These are phyloP conservation scores for Cotoneaster glaucophyllus DNA, from an alignment of 306 rosid genomes.

Conservation along the genomic window DNA sequence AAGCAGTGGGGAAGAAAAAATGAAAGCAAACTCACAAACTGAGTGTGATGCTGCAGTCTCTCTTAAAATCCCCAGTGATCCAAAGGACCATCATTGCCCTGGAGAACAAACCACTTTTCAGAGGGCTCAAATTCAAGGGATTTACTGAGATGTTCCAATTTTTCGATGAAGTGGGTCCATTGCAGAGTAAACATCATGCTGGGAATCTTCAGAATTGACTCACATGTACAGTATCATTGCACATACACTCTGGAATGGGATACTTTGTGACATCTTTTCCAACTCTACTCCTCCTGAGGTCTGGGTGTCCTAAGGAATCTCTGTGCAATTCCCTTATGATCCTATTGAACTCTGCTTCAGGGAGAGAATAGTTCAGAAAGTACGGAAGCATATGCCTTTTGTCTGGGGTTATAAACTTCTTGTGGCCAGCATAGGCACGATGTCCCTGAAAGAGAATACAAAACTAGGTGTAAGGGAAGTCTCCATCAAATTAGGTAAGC, in stretches of 20 bases:
- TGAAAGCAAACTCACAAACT: constrained; percentile 12
- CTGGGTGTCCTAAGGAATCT: constrained; percentile 84
- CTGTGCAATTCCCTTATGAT: constrained; percentile 64
- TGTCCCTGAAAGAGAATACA: constrained; percentile 57
- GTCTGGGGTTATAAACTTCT: constrained; percentile 91
- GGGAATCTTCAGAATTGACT: constrained; percentile 16
- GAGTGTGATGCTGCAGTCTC: not conserved
- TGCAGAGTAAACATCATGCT: not conserved
- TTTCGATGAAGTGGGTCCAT: not conserved
- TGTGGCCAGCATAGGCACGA: constrained; percentile 83
- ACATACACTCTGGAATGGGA: constrained; percentile 87
- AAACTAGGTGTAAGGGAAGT: not conserved
- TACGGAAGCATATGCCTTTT: constrained; percentile 85
- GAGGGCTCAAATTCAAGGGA: constrained; percentile 24
- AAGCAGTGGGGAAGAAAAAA: not conserved
- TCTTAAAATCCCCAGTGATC: not conserved
- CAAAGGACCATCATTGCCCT: constrained; percentile 13
- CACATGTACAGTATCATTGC: constrained; percentile 36
- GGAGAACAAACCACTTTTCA: not conserved
- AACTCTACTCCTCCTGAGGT: constrained; percentile 43
- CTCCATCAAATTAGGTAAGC: not conserved
- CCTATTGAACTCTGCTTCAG: constrained; percentile 61
- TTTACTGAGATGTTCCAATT: not conserved
- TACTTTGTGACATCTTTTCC: constrained; percentile 90
- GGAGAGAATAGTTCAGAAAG: constrained; percentile 57